phyloP scores from a whole-genome alignment of 2,329 filamentous ascomycete species.

The Aureobasidium vineae region DNA sequence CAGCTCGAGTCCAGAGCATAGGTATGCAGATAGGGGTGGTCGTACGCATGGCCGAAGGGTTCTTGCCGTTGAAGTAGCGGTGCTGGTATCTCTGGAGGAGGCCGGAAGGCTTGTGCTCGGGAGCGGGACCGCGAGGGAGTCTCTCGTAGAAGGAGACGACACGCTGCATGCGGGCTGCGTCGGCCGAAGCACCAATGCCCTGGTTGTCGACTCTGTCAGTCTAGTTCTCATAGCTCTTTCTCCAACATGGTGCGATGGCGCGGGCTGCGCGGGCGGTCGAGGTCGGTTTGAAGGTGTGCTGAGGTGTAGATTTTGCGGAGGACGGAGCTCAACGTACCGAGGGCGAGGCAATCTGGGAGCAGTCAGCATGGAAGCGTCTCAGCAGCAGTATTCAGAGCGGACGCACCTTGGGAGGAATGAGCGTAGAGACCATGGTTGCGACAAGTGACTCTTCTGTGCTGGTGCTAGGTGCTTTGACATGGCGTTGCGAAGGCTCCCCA shows the following conservation, averaged over 20 bases:
- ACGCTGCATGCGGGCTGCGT: slow-evolving; percentile 96
- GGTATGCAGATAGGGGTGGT: slow-evolving; percentile 33
- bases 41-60: slow-evolving; percentile 84
- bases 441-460: slow-evolving; percentile 20
- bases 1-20: neutral
- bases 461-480: slow-evolving; percentile 11
- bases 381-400: slow-evolving; percentile 4
- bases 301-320: slow-evolving; percentile 22
- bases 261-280: slow-evolving; percentile 7
- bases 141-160: slow-evolving; percentile 99
- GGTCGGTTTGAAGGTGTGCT: neutral
- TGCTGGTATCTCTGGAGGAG: slow-evolving; percentile 83
- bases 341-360: slow-evolving; percentile 70
- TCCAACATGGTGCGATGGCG: neutral
- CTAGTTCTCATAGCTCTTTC: slow-evolving; percentile 11
- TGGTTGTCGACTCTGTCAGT: slow-evolving; percentile 46
- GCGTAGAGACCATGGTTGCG: slow-evolving; percentile 65
- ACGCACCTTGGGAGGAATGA: slow-evolving; percentile 96
- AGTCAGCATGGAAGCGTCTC: slow-evolving; percentile 31
- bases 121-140: slow-evolving; percentile 88
- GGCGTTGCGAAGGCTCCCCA: slow-evolving; percentile 21
- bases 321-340: slow-evolving; percentile 60
- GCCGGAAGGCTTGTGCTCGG: slow-evolving; percentile 76
- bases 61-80: slow-evolving; percentile 84
- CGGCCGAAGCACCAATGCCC: slow-evolving; percentile 91